Percentiles rank a stretch among this genome's conserved stretches.
Conservation (phyloP, 2,329 filamentous ascomycete genomes). For the Zymoseptoria tritici region DNA sequence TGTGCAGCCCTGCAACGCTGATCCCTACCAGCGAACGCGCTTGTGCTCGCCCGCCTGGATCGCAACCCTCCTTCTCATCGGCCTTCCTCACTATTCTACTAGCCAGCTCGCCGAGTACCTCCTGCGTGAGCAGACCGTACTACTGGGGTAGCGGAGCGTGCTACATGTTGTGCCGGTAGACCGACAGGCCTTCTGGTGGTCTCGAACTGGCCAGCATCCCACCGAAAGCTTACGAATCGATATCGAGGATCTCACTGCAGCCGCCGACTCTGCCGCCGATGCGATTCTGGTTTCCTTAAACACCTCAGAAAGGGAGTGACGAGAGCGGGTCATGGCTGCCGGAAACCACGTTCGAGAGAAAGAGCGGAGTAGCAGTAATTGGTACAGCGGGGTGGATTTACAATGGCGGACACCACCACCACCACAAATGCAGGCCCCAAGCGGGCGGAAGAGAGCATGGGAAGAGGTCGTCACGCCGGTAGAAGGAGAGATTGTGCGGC, state of each 20-base stretch:
- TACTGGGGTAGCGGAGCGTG: neutral
- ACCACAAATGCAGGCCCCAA: constrained; percentile 1
- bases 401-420: constrained; percentile 17
- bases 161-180: neutral
- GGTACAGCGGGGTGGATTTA: constrained; percentile 15
- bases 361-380: constrained; percentile 3
- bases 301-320: neutral
- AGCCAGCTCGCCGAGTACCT: neutral
- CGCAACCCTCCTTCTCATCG: neutral
- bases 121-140: neutral
- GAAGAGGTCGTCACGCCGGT: constrained; percentile 12
- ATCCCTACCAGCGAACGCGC: neutral
- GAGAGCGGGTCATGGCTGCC: constrained; percentile 3
- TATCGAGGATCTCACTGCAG: neutral
- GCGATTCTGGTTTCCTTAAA: neutral
- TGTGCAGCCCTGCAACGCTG: neutral
- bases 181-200: neutral
- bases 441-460: constrained; percentile 15
- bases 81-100: neutral
- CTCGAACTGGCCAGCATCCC: neutral
- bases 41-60: neutral
- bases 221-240: neutral
- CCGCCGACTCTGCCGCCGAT: neutral
- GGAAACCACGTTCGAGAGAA: constrained; percentile 10
- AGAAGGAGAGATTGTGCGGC: constrained; percentile 1